phyloP scores from a whole-genome alignment of 345 rosid genomes.

The Pseudoturritis turrita region DNA sequence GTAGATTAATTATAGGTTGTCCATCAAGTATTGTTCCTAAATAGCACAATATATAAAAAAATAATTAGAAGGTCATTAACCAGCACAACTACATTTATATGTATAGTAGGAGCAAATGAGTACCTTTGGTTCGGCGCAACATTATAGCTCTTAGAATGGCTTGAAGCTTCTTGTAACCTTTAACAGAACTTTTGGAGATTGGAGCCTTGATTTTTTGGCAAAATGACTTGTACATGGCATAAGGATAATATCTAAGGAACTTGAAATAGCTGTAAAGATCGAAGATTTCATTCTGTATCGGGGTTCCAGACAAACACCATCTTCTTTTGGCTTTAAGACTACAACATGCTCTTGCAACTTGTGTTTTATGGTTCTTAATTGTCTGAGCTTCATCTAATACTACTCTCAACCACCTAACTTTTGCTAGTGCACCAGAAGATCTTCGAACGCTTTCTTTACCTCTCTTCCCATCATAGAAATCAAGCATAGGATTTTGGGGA shows the following conservation, averaged over 20 bases:
- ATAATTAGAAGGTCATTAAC: background rate
- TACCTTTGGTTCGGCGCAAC: conserved; percentile 94
- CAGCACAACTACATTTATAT: background rate
- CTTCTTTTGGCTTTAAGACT: conserved; percentile 84
- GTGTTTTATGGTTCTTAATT: conserved; percentile 79
- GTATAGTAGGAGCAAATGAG: background rate
- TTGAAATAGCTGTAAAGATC: conserved; percentile 91
- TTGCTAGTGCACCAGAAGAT: conserved; percentile 64
- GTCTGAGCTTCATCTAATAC: conserved; percentile 91
- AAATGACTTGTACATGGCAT: conserved; percentile 54
- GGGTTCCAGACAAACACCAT: conserved; percentile 98
- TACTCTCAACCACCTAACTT: conserved; percentile 73
- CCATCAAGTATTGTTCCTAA: conserved; percentile 75
- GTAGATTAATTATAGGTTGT: conserved; percentile 69
- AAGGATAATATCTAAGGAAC: conserved; percentile 80
- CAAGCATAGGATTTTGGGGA: conserved; percentile 63
- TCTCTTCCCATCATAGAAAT: conserved; percentile 49
- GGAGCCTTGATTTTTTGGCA: conserved; percentile 46
- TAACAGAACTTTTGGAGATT: conserved; percentile 49
- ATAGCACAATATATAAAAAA: conserved; percentile 16
- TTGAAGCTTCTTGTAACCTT: conserved; percentile 91
- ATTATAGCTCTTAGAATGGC: conserved; percentile 76
- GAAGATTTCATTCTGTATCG: conserved; percentile 73
- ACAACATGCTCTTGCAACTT: conserved; percentile 80
- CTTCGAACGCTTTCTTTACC: conserved; percentile 45